Conservation (phyloP, 108 stramenopile species). For the Conticribra guillardii region DNA sequence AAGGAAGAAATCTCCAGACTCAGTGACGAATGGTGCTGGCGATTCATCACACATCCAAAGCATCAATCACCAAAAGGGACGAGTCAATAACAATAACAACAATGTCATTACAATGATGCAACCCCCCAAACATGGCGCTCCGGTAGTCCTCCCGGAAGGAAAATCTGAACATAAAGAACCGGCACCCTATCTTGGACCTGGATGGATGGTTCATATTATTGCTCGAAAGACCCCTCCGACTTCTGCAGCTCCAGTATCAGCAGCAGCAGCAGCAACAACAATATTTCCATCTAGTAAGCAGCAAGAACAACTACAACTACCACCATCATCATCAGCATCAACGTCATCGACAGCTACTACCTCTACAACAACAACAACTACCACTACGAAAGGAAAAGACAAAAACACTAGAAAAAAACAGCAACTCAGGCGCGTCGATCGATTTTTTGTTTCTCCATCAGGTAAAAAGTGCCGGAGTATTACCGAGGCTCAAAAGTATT, state of each 20-base stretch:
- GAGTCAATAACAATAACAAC: background rate
- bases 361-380: too few species aligned
- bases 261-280: too few species aligned
- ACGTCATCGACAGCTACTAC: too few species aligned
- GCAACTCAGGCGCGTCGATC: background rate
- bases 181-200: conserved; percentile 19
- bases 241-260: too few species aligned
- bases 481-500: background rate
- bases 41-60: too few species aligned
- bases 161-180: conserved; percentile 2
- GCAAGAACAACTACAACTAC: too few species aligned
- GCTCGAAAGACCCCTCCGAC: background rate
- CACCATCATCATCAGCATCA: too few species aligned
- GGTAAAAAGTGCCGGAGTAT: conserved; percentile 15
- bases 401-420: background rate
- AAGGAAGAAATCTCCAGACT: too few species aligned
- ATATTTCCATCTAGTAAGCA: too few species aligned
- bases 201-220: conserved; percentile 17
- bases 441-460: conserved; percentile 23
- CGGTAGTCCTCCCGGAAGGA: background rate
- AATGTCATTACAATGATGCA: background rate
- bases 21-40: too few species aligned
- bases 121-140: conserved; percentile 5
- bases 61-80: too few species aligned
- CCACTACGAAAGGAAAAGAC: too few species aligned